phyloP scores from a whole-genome alignment of 1,284 basidiomycete species.

The Cutaneotrichosporon sp. region DNA sequence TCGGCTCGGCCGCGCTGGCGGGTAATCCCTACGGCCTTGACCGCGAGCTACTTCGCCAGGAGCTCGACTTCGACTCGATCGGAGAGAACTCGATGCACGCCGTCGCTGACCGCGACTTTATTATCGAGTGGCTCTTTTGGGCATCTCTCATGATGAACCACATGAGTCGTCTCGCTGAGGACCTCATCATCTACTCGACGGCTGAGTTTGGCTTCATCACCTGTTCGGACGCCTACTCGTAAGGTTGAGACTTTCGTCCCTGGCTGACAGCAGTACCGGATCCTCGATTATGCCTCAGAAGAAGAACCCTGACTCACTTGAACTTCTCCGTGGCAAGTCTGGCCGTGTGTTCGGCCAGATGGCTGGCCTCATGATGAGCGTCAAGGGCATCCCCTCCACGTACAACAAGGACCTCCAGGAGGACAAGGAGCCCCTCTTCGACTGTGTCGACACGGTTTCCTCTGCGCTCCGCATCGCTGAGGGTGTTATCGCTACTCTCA shows the following conservation, averaged over 20 bases:
- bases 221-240: slow-evolving; percentile 88
- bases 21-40: slow-evolving; percentile 93
- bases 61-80: slow-evolving; percentile 76
- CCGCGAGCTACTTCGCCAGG: slow-evolving; percentile 76
- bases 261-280: slow-evolving; percentile 59
- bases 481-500: slow-evolving; percentile 85
- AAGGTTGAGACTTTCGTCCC: neutral
- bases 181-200: slow-evolving; percentile 92
- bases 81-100: slow-evolving; percentile 93
- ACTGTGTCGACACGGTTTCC: slow-evolving; percentile 84
- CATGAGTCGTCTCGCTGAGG: slow-evolving; percentile 89
- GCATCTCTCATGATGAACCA: slow-evolving; percentile 86
- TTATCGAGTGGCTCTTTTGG: slow-evolving; percentile 97
- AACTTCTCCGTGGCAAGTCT: slow-evolving; percentile 89
- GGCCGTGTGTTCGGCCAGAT: slow-evolving; percentile 94
- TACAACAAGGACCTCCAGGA: slow-evolving; percentile 99
- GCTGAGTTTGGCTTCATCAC: slow-evolving; percentile 94
- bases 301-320: slow-evolving; percentile 96
- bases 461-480: slow-evolving; percentile 88
- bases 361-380: slow-evolving; percentile 96
- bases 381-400: slow-evolving; percentile 94
- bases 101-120: slow-evolving; percentile 93
- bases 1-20: slow-evolving; percentile 90
- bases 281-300: slow-evolving; percentile 99
- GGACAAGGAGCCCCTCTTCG: slow-evolving; percentile 96